Base-by-base conservation (phyloP, 2,329 filamentous ascomycete genomes). In the Biscogniauxia sp. region DNA sequence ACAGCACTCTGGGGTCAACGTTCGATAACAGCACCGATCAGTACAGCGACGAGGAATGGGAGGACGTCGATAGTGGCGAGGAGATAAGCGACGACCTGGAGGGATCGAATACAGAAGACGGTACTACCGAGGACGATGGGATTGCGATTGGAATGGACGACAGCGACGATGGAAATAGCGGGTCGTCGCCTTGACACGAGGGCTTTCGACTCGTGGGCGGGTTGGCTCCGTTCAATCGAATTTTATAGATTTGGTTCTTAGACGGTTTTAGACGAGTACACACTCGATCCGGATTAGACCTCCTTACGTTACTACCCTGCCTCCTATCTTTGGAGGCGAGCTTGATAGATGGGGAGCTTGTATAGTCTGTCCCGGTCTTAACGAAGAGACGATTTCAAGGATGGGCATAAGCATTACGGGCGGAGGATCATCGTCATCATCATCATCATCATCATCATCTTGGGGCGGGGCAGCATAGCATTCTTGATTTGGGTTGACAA, bases 51-150 rank as follows among this genome's bases (percentile, higher is more conserved):
- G 37, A n/a, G 15, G 37, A 45, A 13, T 50, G 54, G 54, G 54
- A 50, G 19, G 32, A 23, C 19, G 19, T 20, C 15, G 37, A 23
- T 20, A 51, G 19, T n/a, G 49, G 32, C 23, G 55, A 53, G 4
- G 55, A 57, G 15, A 50, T 23, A 3, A 50, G 51, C 11, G 51
- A 45, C 7, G 45, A 57, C 17, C 23, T 50, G 55, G 55, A 57
- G n/a, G 55, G 51, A 17, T 50, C 51, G 9, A 51, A 41, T 45
- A 41, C 55, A n/a, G 55, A 53, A n/a, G 55, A 57, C 17, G 51
- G 37, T 6, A 19, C 23, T 8, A 19, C 19, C 5, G 55, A 26
- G n/a, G 55, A 53, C 17, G 55, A 57, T 26, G 20, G 37, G 15
- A 51, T 19, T 45, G 37, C 37, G 7, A n/a, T 45, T n/a, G 37